Conservation (phyloP, 1,139 yeast species). For the Taiozyma sp. region DNA sequence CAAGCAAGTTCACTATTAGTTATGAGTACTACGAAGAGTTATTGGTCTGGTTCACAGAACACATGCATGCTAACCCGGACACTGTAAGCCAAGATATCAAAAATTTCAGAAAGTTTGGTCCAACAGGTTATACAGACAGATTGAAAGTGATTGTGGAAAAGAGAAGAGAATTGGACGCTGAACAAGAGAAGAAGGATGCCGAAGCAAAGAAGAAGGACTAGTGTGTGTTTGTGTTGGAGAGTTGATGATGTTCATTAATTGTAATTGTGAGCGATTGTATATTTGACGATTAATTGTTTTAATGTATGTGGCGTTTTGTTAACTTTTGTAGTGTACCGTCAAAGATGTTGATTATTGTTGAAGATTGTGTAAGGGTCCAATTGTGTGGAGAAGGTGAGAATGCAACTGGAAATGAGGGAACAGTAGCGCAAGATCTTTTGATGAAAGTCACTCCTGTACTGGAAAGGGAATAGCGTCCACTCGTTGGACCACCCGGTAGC, state of each 20-base stretch:
- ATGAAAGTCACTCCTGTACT: no score
- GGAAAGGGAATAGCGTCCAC: no score
- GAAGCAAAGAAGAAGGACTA: slow-evolving; percentile 11
- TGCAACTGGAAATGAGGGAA: no score
- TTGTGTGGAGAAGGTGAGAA: background rate
- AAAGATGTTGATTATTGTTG: background rate
- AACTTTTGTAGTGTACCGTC: background rate
- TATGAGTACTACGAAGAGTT: slow-evolving; percentile 48
- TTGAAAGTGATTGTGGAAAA: slow-evolving; percentile 31
- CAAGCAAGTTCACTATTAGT: slow-evolving; percentile 40
- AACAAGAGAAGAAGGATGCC: background rate
- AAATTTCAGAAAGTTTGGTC: slow-evolving; percentile 55
- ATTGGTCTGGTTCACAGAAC: slow-evolving; percentile 38
- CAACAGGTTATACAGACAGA: slow-evolving; percentile 41
- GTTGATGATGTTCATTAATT: background rate
- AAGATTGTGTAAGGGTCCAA: background rate
- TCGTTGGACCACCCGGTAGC: no score
- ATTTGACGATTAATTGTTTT: background rate
- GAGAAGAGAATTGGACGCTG: slow-evolving; percentile 23
- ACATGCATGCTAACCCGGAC: slow-evolving; percentile 25
- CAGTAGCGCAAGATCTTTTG: no score
- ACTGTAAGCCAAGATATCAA: slow-evolving; percentile 30
- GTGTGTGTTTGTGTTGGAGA: background rate
- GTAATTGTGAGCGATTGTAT: background rate
- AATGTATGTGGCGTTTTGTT: background rate